Base-by-base conservation (phyloP, 2,329 filamentous ascomycete genomes). In the Exophiala bonariae region DNA sequence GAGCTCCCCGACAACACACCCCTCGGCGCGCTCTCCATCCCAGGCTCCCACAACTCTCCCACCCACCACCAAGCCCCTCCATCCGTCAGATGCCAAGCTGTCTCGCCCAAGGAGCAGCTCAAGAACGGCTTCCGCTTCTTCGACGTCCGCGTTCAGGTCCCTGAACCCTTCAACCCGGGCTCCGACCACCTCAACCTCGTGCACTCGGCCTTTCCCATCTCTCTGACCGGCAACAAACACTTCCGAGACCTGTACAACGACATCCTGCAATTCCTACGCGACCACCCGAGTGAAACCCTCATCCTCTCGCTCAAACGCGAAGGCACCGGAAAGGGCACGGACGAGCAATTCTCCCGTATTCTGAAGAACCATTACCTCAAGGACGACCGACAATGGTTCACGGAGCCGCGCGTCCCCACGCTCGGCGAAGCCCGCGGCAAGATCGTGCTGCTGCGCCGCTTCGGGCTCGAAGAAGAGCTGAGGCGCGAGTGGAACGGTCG, bases 1-100 rank as follows among this genome's bases (percentile, higher is more conserved):
- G 77, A 83, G 52, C 76, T 97, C 33, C 75, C 78, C 50, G 81
- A 91, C 61, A 77, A 82, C 16, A 85, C 82, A 41, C 83, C 89
- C 1, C 75, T 97, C 3, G 87, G 88, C 1, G 79, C 85, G 2
- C 81, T 99, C 40, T 93, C 87, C 40, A 93, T 97, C 54, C 93
- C 93, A 13, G 93, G 93, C 55, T 96, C 93, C 0, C 93, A 99
- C 75, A 97, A 99, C 71, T 89, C 87, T 14, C 89, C 93, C 5
- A 95, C 91, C 8, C 86, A 81, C 70, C 79, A 95, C 73, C 79
- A 81, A 39, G 91, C 93, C 10, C 79, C 96, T 4, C 93, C 93
- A 1, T 95, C 89, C 1, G 93, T 97, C 30, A 86, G 93, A 31
- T 97, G 93, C 68, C 93, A 99, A 71, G 85, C 87, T 26, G 89